phyloP scores from a whole-genome alignment of 2,329 filamentous ascomycete species.

The Colletotrichum horii region DNA sequence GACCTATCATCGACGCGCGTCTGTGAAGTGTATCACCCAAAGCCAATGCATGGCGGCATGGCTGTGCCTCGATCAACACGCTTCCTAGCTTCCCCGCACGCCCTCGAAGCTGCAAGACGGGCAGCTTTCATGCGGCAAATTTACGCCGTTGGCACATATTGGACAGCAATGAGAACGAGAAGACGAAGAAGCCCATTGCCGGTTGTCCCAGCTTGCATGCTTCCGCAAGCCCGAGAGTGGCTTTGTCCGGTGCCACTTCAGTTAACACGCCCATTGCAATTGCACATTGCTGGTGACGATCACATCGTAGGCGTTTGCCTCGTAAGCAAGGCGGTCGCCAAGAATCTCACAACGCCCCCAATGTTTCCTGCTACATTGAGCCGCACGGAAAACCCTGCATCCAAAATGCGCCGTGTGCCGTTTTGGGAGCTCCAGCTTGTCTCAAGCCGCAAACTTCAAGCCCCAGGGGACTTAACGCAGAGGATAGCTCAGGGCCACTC shows the following conservation, averaged over 20 bases:
- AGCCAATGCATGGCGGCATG: slow-evolving; percentile 16
- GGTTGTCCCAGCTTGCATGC: neutral
- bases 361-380: neutral
- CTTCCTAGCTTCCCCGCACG: slow-evolving; percentile 18
- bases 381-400: neutral
- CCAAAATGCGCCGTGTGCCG: neutral
- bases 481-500: neutral
- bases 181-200: neutral
- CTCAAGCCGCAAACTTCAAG: neutral
- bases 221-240: slow-evolving; percentile 10
- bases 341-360: neutral
- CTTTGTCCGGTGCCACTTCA: neutral
- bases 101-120: neutral
- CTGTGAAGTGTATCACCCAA: slow-evolving; percentile 1
- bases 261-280: neutral
- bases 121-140: slow-evolving; percentile 1
- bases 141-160: neutral
- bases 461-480: neutral
- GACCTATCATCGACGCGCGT: slow-evolving; percentile 21
- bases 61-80: slow-evolving; percentile 14
- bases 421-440: slow-evolving; percentile 2
- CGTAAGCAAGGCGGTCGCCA: neutral
- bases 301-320: neutral
- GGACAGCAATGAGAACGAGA: neutral
- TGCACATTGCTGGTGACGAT: neutral